Percentiles rank a stretch among this genome's conserved stretches.
Conservation (phyloP, 2,329 filamentous ascomycete genomes). For the Magnaporthiopsis rhizophila region DNA sequence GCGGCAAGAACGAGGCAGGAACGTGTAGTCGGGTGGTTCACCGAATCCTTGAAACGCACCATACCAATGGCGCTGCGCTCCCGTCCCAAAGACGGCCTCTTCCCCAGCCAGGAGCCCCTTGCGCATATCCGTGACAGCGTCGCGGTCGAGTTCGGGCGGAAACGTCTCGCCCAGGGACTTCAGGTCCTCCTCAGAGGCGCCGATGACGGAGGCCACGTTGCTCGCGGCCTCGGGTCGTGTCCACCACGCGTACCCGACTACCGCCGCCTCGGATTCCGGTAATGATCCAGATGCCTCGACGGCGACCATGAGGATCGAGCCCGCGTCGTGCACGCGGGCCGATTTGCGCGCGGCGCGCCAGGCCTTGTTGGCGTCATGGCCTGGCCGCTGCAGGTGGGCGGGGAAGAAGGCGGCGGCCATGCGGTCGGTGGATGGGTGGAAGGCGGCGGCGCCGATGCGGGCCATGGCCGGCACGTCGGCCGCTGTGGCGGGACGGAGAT, state of each 20-base stretch:
- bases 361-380: slow-evolving; percentile 6
- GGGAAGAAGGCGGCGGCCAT: slow-evolving; percentile 14
- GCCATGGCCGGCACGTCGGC: slow-evolving; percentile 19
- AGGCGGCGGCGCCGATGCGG: slow-evolving; percentile 17
- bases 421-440: slow-evolving; percentile 14
- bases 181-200: slow-evolving; percentile 5
- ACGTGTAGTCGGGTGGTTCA: background rate
- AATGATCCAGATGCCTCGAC: slow-evolving; percentile 6
- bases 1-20: background rate
- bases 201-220: background rate
- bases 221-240: slow-evolving; percentile 10
- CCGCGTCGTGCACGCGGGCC: slow-evolving; percentile 9
- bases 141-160: slow-evolving; percentile 11
- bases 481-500: slow-evolving; percentile 17
- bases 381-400: slow-evolving; percentile 9
- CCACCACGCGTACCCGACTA: slow-evolving; percentile 17
- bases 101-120: slow-evolving; percentile 8
- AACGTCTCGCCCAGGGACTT: slow-evolving; percentile 3
- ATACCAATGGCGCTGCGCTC: slow-evolving; percentile 9
- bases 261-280: slow-evolving; percentile 5
- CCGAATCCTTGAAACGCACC: background rate
- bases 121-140: slow-evolving; percentile 11
- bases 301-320: slow-evolving; percentile 14
- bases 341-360: slow-evolving; percentile 14
- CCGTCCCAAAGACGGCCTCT: slow-evolving; percentile 12